These are phyloP conservation scores for Myxozyma neglecta DNA, from an alignment of 805 yeast genomes.

Conservation along the genomic window DNA sequence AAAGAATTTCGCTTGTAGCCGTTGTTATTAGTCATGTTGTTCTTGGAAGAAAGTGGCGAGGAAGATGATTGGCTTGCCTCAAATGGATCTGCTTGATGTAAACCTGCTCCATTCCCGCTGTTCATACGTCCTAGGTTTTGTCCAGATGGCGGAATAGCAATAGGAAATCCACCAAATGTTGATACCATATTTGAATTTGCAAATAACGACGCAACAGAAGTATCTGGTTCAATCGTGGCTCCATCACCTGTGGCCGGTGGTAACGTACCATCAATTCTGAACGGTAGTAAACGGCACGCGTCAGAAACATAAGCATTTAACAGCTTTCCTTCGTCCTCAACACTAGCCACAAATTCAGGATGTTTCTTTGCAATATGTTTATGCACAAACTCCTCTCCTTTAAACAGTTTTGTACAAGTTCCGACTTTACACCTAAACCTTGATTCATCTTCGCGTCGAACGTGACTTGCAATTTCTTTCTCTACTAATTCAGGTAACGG, in stretches of 20 bases:
- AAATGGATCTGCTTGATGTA: conserved; percentile 5
- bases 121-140: background rate
- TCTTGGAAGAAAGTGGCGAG: background rate
- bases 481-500: conserved; percentile 15
- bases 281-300: conserved; percentile 23
- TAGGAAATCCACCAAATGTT: conserved; percentile 22
- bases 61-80: background rate
- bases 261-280: conserved; percentile 18
- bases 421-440: conserved; percentile 31
- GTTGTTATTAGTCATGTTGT: background rate
- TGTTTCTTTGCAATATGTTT: conserved; percentile 31
- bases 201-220: background rate
- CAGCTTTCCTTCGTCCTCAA: conserved; percentile 11
- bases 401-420: conserved; percentile 28
- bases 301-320: conserved; percentile 27
- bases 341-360: conserved; percentile 20
- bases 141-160: conserved; percentile 13
- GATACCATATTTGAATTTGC: background rate
- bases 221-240: background rate
- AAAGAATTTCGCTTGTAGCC: background rate
- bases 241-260: conserved; percentile 1
- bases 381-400: conserved; percentile 31
- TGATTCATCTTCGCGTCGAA: conserved; percentile 26
- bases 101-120: background rate
- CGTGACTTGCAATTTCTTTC: conserved; percentile 14